phyloP scores from a whole-genome alignment of 371 early-diverging fungal species.

The Rhizopus delemar region DNA sequence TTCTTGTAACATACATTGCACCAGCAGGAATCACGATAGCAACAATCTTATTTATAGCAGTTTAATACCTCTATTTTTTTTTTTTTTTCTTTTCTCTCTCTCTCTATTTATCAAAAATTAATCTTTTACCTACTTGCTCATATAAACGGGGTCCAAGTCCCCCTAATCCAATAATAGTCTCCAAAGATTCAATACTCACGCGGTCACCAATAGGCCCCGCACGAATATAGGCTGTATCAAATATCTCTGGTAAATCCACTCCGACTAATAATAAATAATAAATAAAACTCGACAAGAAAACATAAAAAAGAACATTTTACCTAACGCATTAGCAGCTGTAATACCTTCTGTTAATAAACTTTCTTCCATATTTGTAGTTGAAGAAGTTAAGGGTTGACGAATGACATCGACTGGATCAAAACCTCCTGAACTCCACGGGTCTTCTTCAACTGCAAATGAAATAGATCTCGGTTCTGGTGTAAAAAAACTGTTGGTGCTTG shows the following conservation, averaged over 20 bases:
- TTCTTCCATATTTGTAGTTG: conserved; percentile 18
- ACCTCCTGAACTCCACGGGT: conserved; percentile 29
- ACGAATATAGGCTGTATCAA: conserved; percentile 58
- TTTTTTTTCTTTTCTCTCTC: not conserved
- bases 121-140: conserved; percentile 53
- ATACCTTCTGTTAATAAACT: conserved; percentile 22
- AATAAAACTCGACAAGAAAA: not conserved
- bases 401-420: conserved; percentile 27
- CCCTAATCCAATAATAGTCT: conserved; percentile 51
- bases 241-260: conserved; percentile 56
- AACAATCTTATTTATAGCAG: conserved; percentile 33
- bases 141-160: conserved; percentile 52
- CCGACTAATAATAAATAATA: conserved; percentile 44
- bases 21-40: conserved; percentile 52
- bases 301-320: conserved; percentile 11
- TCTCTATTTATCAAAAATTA: not conserved
- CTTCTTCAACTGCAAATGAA: conserved; percentile 29
- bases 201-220: conserved; percentile 54
- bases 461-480: conserved; percentile 19
- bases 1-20: conserved; percentile 56
- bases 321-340: conserved; percentile 29
- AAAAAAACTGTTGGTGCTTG: conserved; percentile 16
- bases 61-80: not conserved
- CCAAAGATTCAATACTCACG: conserved; percentile 53
- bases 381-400: conserved; percentile 16